Evolutionary conservation across 176 grass and related monocot genomes (phyloP).

Genomic region (Avena atlantica): DNA sequence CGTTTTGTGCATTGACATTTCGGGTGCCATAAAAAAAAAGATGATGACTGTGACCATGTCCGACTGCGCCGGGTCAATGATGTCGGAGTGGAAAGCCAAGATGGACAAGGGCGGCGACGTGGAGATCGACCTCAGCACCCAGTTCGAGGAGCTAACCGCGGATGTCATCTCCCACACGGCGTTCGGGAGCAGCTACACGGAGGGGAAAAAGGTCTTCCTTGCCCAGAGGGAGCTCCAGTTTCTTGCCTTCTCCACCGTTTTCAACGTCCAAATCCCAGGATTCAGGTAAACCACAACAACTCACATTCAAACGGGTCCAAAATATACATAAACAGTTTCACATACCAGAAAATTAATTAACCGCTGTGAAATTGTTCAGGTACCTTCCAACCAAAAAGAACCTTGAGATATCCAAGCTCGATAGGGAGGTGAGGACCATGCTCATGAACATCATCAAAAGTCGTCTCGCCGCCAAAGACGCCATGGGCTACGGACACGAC

Average conservation of each 20-base stretch:
- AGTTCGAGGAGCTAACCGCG: slow-evolving; percentile 47
- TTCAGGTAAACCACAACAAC: neutral
- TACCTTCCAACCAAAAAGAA: slow-evolving; percentile 40
- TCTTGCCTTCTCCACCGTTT: slow-evolving; percentile 4
- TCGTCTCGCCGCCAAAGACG: neutral
- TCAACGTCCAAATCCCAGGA: slow-evolving; percentile 33
- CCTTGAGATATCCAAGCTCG: slow-evolving; percentile 18
- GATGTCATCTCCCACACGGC: slow-evolving; percentile 51
- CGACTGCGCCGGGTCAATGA: slow-evolving; percentile 48
- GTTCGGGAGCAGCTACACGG: slow-evolving; percentile 43
- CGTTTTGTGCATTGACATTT: no score
- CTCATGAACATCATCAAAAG: slow-evolving; percentile 32
- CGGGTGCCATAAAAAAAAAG: no score
- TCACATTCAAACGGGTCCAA: neutral
- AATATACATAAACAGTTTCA: neutral
- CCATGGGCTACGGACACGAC: slow-evolving; percentile 34
- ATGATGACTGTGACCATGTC: slow-evolving; percentile 65
- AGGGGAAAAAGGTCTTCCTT: slow-evolving; percentile 43
- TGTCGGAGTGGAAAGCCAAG: slow-evolving; percentile 50
- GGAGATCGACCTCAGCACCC: slow-evolving; percentile 43
- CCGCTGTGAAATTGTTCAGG: neutral
- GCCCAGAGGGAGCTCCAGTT: slow-evolving; percentile 42
- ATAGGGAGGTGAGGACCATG: slow-evolving; percentile 35
- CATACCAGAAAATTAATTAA: neutral
- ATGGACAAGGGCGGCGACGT: neutral